A percentile compares a stretch with the other conserved stretches of the same genome.
Conservation (phyloP, 106 monocot genomes). For the Amphibolis antarctica region DNA sequence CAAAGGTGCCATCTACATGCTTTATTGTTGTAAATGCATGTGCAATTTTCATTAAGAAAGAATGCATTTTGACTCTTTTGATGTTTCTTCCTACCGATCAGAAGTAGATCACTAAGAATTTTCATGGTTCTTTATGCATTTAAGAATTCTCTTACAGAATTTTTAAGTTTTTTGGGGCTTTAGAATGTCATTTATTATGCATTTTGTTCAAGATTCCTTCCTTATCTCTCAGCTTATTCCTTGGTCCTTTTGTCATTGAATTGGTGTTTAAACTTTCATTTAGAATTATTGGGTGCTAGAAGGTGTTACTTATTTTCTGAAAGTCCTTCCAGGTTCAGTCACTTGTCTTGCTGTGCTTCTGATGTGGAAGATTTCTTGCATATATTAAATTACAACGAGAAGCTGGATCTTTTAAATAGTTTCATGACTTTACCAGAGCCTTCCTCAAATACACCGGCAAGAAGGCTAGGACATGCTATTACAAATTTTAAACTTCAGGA, state of each 20-base stretch:
- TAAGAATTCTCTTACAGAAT: too few species aligned
- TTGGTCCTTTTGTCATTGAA: not conserved
- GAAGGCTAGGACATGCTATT: slow-evolving; percentile 44
- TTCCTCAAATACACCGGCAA: slow-evolving; percentile 23
- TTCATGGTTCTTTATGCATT: too few species aligned
- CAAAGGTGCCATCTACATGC: too few species aligned
- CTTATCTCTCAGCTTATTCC: too few species aligned
- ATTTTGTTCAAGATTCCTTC: too few species aligned
- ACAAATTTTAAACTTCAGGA: slow-evolving; percentile 65
- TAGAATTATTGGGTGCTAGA: not conserved
- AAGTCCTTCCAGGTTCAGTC: slow-evolving; percentile 46
- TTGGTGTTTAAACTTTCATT: not conserved
- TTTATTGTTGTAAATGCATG: too few species aligned
- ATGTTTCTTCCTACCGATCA: too few species aligned
- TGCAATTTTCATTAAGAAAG: too few species aligned
- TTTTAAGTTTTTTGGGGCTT: too few species aligned
- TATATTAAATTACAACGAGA: slow-evolving; percentile 41
- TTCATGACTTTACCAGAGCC: slow-evolving; percentile 25
- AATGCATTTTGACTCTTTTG: too few species aligned
- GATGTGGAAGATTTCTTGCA: slow-evolving; percentile 58
- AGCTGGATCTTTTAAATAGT: slow-evolving; percentile 31
- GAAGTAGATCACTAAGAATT: too few species aligned
- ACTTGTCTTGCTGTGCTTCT: slow-evolving; percentile 68
- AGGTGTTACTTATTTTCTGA: not conserved
- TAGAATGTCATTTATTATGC: too few species aligned